Evolutionary conservation across 176 grass and related monocot species (phyloP), one percentile per base, ranked within the genome.

Genomic region (Eleusine coracana): DNA sequence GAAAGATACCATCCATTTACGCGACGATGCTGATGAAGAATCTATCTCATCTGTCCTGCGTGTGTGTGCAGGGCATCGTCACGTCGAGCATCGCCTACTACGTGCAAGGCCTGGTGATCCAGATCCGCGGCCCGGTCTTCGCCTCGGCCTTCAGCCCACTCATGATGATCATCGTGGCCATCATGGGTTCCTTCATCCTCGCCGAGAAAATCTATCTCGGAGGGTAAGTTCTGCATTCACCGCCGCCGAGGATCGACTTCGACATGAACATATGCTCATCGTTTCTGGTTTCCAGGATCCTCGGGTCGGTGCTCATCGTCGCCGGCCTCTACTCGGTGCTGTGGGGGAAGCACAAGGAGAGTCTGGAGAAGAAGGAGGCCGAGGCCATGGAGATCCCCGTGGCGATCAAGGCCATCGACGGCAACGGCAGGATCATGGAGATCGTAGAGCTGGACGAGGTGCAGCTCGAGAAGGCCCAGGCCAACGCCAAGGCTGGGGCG

Each of bases 81-180:
- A 90, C 97, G 83, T 99, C 97, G 37, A 99, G 97, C 97, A 89
- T 99, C 87, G 97, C 97, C 70, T 99, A 99, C 85, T 99, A 99
- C 86, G 97, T 99, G 58, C 97, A 99, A 91, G 96, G 91, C 8
- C 87, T 99, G 76, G 96, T 99, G 64, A 89, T 99, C 34, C 87
- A 99, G 79, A 87, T 61, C 66, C 75, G 83, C 20, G 96, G 96
- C 4, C 96, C 96, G 3, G 96, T 99, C 11, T 99, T 99, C 80
- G 96, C 93, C 75, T 96, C 96, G 13, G 91, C 96, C 54, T 99
- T 99, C 91, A 96, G 96, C 86, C 96, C 96, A 3, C 89, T 96
- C 59, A 99, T 94, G 96, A 99, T 99, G 96, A 96, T 96, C 76
- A 78, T 99, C 77, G 96, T 99, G 62, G 96, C 96, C 38, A 96